Evolutionary conservation across 2,329 filamentous ascomycete genomes (phyloP).

Genomic region (Colletotrichum gigasporum): DNA sequence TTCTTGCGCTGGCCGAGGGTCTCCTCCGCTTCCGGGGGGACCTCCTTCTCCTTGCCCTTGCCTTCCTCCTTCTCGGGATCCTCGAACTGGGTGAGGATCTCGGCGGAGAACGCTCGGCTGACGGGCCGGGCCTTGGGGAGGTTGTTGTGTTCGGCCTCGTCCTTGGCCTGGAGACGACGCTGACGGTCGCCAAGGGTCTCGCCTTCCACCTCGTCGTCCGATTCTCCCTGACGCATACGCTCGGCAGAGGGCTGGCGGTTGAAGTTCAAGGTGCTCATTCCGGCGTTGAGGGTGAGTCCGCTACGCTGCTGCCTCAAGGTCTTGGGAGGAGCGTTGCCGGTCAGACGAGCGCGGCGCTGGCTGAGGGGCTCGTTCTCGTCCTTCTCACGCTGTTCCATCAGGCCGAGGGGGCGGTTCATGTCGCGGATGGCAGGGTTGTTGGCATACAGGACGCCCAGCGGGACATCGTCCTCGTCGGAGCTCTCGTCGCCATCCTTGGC

Average conservation of each 20-base stretch:
- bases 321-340: conserved; percentile 62
- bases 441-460: conserved; percentile 82
- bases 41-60: conserved; percentile 42
- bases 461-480: conserved; percentile 84
- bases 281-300: conserved; percentile 51
- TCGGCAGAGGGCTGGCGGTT: conserved; percentile 35
- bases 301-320: conserved; percentile 52
- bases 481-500: conserved; percentile 54
- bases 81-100: conserved; percentile 73
- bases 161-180: conserved; percentile 69
- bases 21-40: conserved; percentile 68
- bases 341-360: conserved; percentile 77
- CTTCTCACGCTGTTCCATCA: conserved; percentile 83
- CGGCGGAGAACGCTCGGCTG: conserved; percentile 72
- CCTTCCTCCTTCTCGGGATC: conserved; percentile 50
- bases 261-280: conserved; percentile 36
- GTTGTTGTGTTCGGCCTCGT: conserved; percentile 53
- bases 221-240: conserved; percentile 36
- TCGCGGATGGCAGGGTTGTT: conserved; percentile 66
- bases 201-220: conserved; percentile 58
- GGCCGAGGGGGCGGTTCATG: conserved; percentile 72
- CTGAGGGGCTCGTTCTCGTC: conserved; percentile 95
- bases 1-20: conserved; percentile 81
- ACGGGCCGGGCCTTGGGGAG: conserved; percentile 67
- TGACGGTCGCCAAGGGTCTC: conserved; percentile 75